Conservation (phyloP, 805 yeast species). For the Diddensiella caesifluorescens region DNA sequence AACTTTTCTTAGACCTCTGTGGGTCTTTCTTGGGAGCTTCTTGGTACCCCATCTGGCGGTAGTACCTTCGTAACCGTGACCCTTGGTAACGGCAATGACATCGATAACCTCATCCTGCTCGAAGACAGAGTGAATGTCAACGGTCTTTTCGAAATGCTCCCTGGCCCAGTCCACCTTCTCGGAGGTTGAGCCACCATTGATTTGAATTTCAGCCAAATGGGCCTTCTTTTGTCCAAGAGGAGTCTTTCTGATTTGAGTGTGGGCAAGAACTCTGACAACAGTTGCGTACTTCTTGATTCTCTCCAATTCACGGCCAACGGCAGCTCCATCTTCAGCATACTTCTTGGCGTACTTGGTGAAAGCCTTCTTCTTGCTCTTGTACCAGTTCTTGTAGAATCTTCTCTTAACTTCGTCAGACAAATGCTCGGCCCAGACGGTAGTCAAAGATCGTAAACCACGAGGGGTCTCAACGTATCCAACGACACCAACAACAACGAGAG, state of each 20-base stretch:
- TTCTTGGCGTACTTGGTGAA: conserved; percentile 99
- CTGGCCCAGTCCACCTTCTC: conserved; percentile 99
- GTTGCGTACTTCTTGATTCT: conserved; percentile 98
- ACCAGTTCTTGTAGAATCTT: conserved; percentile 99
- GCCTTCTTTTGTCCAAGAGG: conserved; percentile 99
- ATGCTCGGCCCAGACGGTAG: conserved; percentile 99
- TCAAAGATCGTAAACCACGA: conserved; percentile 98
- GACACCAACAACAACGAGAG: conserved; percentile 98
- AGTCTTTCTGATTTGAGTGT: conserved; percentile 99
- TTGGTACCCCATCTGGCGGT: conserved; percentile 99
- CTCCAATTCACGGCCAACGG: conserved; percentile 92
- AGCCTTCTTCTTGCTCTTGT: conserved; percentile 99
- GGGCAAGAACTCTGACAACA: conserved; percentile 98
- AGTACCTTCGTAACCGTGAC: conserved; percentile 99
- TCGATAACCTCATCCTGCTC: conserved; percentile 99
- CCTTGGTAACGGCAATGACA: conserved; percentile 99
- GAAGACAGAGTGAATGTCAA: conserved; percentile 89
- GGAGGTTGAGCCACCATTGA: conserved; percentile 97
- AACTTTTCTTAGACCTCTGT: conserved; percentile 99
- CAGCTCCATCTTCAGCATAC: conserved; percentile 87
- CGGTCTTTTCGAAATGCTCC: conserved; percentile 99
- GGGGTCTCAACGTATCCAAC: conserved; percentile 99
- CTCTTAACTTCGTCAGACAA: conserved; percentile 98
- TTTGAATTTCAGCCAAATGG: conserved; percentile 98
- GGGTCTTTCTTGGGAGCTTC: conserved; percentile 99